phyloP scores from a whole-genome alignment of 441 rosid genomes.

The Aquilaria agallochum region DNA sequence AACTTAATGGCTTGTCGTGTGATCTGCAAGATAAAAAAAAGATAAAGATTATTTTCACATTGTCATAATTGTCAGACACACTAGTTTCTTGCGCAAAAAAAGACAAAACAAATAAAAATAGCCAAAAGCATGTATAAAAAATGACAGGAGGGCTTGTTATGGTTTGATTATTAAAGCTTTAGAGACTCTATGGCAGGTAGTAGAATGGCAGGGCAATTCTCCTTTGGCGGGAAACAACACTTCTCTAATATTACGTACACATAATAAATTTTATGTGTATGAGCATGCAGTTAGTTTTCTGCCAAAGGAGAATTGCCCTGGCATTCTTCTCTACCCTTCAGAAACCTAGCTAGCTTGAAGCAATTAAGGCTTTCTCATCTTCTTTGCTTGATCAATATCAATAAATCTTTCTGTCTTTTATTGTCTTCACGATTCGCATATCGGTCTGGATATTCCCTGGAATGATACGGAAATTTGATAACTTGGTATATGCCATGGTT shows the following conservation, averaged over 20 bases:
- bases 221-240: slow-evolving; percentile 49
- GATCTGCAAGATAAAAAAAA: too few relatives aligned
- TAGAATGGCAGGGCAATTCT: slow-evolving; percentile 69
- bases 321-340: slow-evolving; percentile 34
- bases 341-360: neutral
- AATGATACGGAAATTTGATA: neutral
- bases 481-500: slow-evolving; percentile 24
- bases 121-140: neutral
- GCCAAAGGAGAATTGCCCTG: slow-evolving; percentile 64
- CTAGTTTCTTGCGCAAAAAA: too few relatives aligned
- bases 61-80: too few relatives aligned
- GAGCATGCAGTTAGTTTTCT: slow-evolving; percentile 8
- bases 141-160: slow-evolving; percentile 9
- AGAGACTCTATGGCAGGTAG: slow-evolving; percentile 1
- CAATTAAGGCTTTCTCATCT: neutral
- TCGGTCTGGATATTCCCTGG: slow-evolving; percentile 23
- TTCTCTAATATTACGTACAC: neutral
- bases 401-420: slow-evolving; percentile 12
- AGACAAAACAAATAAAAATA: neutral
- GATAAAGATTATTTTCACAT: too few relatives aligned
- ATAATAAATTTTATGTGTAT: neutral
- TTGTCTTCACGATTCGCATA: slow-evolving; percentile 28
- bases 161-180: neutral
- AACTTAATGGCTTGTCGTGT: too few relatives aligned
- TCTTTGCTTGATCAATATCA: slow-evolving; percentile 9